Percentiles rank a stretch among this genome's conserved stretches.
phyloP scores from a whole-genome alignment of 768 basidiomycete genomes.

The Dentipellis fragilis region DNA sequence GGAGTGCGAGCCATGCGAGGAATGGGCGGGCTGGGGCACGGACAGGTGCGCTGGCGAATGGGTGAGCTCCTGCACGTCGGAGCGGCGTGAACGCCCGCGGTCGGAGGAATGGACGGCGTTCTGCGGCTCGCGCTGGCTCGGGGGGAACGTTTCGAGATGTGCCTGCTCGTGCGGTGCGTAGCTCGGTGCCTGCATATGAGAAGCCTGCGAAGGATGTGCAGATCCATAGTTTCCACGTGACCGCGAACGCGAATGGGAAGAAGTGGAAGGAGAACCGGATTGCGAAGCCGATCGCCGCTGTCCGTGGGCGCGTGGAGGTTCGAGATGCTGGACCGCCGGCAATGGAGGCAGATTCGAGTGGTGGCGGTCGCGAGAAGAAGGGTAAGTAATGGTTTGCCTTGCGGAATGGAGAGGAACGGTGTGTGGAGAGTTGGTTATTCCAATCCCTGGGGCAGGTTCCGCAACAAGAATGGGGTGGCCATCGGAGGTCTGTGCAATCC shows the following conservation, averaged over 20 bases:
- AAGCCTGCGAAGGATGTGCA: not conserved
- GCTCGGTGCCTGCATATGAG: not conserved
- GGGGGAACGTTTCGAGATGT: not conserved
- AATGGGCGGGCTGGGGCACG: no score
- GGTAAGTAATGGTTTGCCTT: constrained; percentile 1
- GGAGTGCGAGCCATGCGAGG: not conserved
- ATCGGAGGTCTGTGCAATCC: not conserved
- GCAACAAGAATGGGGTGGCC: not conserved
- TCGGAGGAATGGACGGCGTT: not conserved
- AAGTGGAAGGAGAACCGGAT: constrained; percentile 37
- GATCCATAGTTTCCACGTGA: not conserved
- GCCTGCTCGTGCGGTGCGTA: constrained; percentile 7
- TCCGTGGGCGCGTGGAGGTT: constrained; percentile 22
- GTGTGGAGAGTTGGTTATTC: not conserved
- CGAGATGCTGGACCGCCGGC: constrained; percentile 12
- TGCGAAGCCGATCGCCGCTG: constrained; percentile 32
- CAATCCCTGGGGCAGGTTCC: not conserved
- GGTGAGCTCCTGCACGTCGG: constrained; percentile 34
- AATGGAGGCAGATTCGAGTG: constrained; percentile 18
- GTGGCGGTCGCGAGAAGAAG: constrained; percentile 29
- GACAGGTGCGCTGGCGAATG: constrained; percentile 18
- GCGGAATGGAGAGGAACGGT: not conserved
- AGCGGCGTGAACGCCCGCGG: constrained; percentile 34
- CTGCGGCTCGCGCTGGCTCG: not conserved
- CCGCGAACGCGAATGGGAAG: constrained; percentile 29